Evolutionary conservation across 139 green algal genomes (phyloP).

Genomic region (Yamagishiella unicocca): DNA sequence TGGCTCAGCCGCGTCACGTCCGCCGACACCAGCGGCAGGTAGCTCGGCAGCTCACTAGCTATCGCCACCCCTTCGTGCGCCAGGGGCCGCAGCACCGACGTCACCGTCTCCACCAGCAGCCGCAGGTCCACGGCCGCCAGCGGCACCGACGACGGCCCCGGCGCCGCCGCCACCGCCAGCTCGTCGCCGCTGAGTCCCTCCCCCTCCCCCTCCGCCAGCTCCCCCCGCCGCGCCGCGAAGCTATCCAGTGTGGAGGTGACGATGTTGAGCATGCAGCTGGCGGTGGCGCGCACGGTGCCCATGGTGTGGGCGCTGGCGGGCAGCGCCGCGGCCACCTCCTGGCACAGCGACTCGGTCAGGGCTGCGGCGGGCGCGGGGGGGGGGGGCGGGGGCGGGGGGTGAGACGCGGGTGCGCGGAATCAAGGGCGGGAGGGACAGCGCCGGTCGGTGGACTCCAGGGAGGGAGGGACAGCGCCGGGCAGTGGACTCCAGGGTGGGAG

Average conservation of each 20-base stretch:
- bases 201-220: background rate
- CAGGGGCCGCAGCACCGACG: conserved; percentile 57
- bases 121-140: conserved; percentile 37
- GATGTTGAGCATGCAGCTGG: conserved; percentile 64
- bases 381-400: background rate
- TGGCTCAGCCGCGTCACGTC: conserved; percentile 59
- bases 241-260: conserved; percentile 57
- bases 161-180: background rate
- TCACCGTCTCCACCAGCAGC: conserved; percentile 55
- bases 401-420: background rate
- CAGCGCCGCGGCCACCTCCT: conserved; percentile 41
- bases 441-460: too few relatives aligned
- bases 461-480: too few relatives aligned
- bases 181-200: background rate
- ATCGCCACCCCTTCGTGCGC: conserved; percentile 59
- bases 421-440: too few relatives aligned
- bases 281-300: conserved; percentile 57
- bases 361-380: conserved; percentile 34
- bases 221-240: background rate
- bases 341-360: conserved; percentile 47
- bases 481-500: too few relatives aligned
- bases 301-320: conserved; percentile 45
- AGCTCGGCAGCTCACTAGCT: conserved; percentile 48
- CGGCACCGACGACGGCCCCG: background rate
- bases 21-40: conserved; percentile 50